These are phyloP conservation scores for Leccinum imitatum DNA, from an alignment of 768 basidiomycete genomes.

Conservation along the genomic window DNA sequence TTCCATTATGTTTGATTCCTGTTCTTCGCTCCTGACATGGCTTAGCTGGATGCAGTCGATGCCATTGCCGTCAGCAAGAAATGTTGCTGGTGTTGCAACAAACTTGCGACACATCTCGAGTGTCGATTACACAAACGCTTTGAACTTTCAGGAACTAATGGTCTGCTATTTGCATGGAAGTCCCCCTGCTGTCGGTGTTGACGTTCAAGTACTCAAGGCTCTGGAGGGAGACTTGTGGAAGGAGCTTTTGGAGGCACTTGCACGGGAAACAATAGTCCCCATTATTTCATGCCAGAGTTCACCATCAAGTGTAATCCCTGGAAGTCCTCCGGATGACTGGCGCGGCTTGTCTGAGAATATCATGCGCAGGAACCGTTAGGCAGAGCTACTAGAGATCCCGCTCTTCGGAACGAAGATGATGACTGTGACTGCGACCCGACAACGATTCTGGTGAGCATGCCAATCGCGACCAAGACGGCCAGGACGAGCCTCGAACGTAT, in stretches of 20 bases:
- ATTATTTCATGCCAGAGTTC: not conserved
- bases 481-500: conserved; percentile 16
- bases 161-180: not conserved
- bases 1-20: not conserved
- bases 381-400: conserved; percentile 11
- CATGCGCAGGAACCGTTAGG: not conserved
- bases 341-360: not conserved
- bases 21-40: not conserved
- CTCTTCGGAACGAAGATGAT: conserved; percentile 14
- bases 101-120: not conserved
- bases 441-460: conserved; percentile 4
- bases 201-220: not conserved
- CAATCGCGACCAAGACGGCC: conserved; percentile 1
- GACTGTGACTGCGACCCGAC: conserved; percentile 9
- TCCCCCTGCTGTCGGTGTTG: not conserved
- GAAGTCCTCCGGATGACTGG: not conserved
- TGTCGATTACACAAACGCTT: not conserved
- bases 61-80: not conserved
- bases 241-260: not conserved
- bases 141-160: not conserved
- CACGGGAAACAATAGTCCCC: not conserved
- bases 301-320: not conserved
- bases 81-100: not conserved
- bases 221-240: not conserved
- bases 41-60: not conserved